Base-by-base conservation (phyloP, 2,329 filamentous ascomycete genomes). In the Balansia obtecta region DNA sequence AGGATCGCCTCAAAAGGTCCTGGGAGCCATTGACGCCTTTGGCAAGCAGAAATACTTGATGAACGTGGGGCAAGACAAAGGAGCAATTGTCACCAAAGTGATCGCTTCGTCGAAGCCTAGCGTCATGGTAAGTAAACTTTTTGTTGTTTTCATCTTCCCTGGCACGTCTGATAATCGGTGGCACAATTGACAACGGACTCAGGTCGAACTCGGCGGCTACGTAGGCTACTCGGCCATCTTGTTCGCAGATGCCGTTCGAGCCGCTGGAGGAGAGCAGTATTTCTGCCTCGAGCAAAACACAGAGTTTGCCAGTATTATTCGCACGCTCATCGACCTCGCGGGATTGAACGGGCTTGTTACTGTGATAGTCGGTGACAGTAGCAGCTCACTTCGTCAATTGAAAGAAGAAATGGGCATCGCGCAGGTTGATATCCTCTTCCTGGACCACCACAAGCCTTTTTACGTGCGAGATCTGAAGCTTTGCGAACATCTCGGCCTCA, bases 181-280 rank as follows among this genome's bases (percentile, higher is more conserved):
- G 27, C 34, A 4, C 11, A 37, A 37, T 37, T 37, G 34, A 9
- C 4, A 7, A n/a, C 5, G n/a, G 37, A 3, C 15, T n/a, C 30
- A 48, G 46, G 46, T 91, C 45, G 87, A 94, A 62, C 73, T 93
- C 0, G 87, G 88, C 45, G 84, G 85, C 46, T 93, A 91, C 64
- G 75, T 89, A 18, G 87, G 87, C 41, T 93, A 93, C 70, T 91
- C 86, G 0, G 82, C 83, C 52, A 80, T 93, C 52, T 72, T 88
- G 1, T 91, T 90, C 60, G 85, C 79, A 43, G 73, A 80, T 37
- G 82, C 83, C 0, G 69, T 87, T 15, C 76, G 77, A 52, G 72
- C 75, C 46, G 75, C 75, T 3, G 84, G 83, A 11, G 85, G 84
- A 3, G 72, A 75, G 56, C 69, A 71, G 22, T 90, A 88, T 67